Evolutionary conservation across 805 yeast genomes (phyloP).

Genomic region (Candida orba): DNA sequence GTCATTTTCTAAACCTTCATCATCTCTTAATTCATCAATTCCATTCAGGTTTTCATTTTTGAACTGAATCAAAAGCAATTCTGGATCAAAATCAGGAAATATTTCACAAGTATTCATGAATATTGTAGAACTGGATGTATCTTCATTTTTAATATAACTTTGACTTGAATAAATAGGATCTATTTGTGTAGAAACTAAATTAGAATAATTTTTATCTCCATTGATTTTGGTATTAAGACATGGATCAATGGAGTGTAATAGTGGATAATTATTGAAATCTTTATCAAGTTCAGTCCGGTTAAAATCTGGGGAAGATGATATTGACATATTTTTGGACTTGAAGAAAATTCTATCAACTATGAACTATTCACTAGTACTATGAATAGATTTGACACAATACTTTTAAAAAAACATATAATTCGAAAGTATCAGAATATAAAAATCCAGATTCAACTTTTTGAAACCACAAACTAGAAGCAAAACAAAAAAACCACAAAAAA

Average conservation of each 20-base stretch:
- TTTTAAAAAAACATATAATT: too few species aligned
- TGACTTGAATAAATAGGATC: not conserved
- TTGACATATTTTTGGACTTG: not conserved
- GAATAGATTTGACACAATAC: too few species aligned
- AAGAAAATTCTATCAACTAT: too few species aligned
- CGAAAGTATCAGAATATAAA: too few species aligned
- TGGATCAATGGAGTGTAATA: conserved; percentile 1
- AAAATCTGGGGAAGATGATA: not conserved
- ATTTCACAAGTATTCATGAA: conserved; percentile 4
- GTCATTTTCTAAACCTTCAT: conserved; percentile 3
- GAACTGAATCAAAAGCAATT: conserved; percentile 3
- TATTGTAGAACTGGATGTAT: not conserved
- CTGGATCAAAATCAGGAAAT: conserved; percentile 7
- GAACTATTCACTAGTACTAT: too few species aligned
- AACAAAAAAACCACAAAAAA: too few species aligned
- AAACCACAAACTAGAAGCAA: too few species aligned
- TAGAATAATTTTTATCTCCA: conserved; percentile 1
- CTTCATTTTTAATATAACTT: not conserved
- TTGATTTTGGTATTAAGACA: not conserved
- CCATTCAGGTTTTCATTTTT: conserved; percentile 1
- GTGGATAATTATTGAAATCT: not conserved
- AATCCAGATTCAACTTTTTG: too few species aligned
- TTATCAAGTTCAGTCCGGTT: not conserved
- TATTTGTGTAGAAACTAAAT: not conserved
- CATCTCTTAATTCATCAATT: conserved; percentile 1